Evolutionary conservation across 2,329 filamentous ascomycete genomes (phyloP).

Genomic region (Tolypocladium guangdongense): DNA sequence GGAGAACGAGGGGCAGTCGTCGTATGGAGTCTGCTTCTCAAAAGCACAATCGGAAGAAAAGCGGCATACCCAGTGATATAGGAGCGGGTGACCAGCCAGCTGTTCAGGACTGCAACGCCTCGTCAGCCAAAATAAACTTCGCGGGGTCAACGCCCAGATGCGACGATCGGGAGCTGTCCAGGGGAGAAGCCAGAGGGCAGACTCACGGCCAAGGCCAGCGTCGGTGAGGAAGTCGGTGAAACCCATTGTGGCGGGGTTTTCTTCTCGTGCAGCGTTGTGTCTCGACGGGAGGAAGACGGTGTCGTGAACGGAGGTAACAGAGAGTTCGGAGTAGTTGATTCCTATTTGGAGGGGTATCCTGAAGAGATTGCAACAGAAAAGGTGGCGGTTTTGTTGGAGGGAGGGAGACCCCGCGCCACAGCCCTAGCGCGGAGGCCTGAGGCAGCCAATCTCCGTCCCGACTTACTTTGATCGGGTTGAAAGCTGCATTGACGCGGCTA

Average conservation of each 20-base stretch:
- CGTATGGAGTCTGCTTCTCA: not conserved
- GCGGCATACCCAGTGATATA: slow-evolving; percentile 68
- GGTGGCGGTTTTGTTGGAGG: not conserved
- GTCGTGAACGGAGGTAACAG: not conserved
- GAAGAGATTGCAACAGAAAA: slow-evolving; percentile 1
- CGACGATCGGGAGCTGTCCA: not conserved
- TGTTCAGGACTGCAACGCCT: slow-evolving; percentile 46
- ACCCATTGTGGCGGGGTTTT: slow-evolving; percentile 40
- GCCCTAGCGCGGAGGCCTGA: slow-evolving; percentile 3
- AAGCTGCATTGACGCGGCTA: not conserved
- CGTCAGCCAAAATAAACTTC: not conserved
- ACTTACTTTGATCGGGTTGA: not conserved
- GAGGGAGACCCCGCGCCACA: slow-evolving; percentile 2
- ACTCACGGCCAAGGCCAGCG: slow-evolving; percentile 37
- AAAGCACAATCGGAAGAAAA: not conserved
- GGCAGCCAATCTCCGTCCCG: not conserved
- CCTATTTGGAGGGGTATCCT: slow-evolving; percentile 1
- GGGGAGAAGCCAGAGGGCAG: not conserved
- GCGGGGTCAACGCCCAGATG: not conserved
- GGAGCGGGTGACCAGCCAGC: slow-evolving; percentile 59
- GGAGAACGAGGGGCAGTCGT: not conserved
- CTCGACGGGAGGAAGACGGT: not conserved
- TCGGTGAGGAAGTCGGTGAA: slow-evolving; percentile 55
- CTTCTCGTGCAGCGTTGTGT: not conserved
- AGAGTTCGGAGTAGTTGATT: not conserved